These are phyloP conservation scores for Plantago ovata DNA, from an alignment of 257 asterid species.

Conservation along the genomic window DNA sequence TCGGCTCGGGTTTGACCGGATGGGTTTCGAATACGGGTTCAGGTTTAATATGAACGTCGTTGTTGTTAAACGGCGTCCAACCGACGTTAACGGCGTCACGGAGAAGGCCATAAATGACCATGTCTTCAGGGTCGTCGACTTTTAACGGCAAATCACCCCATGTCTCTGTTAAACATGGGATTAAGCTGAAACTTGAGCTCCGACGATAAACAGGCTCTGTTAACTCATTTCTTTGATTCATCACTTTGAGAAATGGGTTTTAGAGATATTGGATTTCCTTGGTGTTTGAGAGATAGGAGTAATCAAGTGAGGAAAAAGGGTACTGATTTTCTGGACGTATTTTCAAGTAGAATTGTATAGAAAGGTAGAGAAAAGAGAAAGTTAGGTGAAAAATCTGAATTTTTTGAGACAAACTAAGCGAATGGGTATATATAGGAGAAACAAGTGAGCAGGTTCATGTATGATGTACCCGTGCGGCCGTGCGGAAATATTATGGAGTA, in stretches of 20 bases:
- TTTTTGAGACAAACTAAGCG: slow-evolving; percentile 4
- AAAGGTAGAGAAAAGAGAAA: not conserved
- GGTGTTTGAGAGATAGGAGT: too few relatives aligned
- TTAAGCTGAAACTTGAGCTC: slow-evolving; percentile 60
- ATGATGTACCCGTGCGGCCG: slow-evolving; percentile 44
- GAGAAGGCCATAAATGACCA: slow-evolving; percentile 72
- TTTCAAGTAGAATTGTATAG: too few relatives aligned
- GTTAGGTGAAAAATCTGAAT: slow-evolving; percentile 15
- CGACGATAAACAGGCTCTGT: slow-evolving; percentile 39
- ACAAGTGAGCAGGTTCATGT: slow-evolving; percentile 17
- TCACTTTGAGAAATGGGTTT: slow-evolving; percentile 7
- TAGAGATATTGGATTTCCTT: not conserved
- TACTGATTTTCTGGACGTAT: too few relatives aligned
- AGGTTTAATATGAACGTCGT: slow-evolving; percentile 36
- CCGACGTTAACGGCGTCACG: slow-evolving; percentile 77
- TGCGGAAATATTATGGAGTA: slow-evolving; percentile 18
- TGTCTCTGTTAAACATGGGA: slow-evolving; percentile 62
- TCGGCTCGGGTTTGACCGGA: too few relatives aligned
- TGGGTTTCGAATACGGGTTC: slow-evolving; percentile 14
- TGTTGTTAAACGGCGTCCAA: slow-evolving; percentile 62
- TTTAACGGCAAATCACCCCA: slow-evolving; percentile 91
- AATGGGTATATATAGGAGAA: slow-evolving; percentile 31
- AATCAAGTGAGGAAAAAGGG: too few relatives aligned
- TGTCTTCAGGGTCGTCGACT: slow-evolving; percentile 78
- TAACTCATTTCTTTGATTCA: slow-evolving; percentile 40